Conservation (phyloP, 176 grass and related monocot species). For the Carex parvula region DNA sequence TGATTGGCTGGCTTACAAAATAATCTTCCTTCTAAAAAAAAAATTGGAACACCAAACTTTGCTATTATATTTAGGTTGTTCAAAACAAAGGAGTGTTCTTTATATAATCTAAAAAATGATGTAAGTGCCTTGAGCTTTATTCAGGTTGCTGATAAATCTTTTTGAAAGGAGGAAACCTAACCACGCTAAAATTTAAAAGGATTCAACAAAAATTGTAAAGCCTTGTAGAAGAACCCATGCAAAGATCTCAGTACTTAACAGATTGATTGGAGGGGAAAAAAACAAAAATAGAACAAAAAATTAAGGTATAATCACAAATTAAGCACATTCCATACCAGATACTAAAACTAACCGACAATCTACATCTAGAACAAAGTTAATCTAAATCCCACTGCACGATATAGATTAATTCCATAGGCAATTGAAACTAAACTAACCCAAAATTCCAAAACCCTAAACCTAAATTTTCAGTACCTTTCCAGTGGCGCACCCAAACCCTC, state of each 20-base stretch:
- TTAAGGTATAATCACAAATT: neutral
- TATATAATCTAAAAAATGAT: neutral
- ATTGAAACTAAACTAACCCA: neutral
- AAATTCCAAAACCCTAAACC: neutral
- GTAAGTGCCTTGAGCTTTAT: neutral
- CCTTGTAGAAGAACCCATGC: neutral
- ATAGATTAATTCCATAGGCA: neutral
- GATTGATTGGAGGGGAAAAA: neutral
- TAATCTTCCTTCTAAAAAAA: neutral
- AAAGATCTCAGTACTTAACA: neutral
- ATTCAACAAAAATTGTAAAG: neutral
- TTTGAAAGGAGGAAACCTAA: no score
- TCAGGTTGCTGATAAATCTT: neutral
- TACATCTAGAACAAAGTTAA: neutral
- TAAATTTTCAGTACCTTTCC: constrained; percentile 39
- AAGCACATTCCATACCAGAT: neutral
- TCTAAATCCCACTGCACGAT: neutral
- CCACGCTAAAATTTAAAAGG: neutral
- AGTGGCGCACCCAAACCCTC: constrained; percentile 60
- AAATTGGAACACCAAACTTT: neutral
- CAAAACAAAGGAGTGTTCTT: neutral
- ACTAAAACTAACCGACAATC: neutral
- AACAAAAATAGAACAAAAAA: neutral
- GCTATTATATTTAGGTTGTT: neutral
- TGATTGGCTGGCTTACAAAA: neutral